Evolutionary conservation across 306 rosid genomes (phyloP), one percentile per base, ranked within the genome.

Genomic region (Malus orientalis): DNA sequence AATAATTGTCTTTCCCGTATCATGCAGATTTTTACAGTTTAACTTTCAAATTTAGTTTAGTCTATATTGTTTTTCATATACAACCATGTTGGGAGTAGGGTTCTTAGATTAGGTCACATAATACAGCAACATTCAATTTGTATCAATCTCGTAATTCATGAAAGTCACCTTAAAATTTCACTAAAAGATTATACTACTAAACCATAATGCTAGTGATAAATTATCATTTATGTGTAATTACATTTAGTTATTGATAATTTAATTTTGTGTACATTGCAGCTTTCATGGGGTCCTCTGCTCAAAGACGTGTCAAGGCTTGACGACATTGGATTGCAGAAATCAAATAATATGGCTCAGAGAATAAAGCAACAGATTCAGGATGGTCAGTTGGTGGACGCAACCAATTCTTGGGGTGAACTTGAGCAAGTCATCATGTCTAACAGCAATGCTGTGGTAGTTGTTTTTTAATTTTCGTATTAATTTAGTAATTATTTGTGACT

Each of bases 251-350:
- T 18, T 29, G 22, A 38, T 11, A 15, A 53, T 30, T 7, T 18
- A 12, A 16, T 54, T 38, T 51, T 40, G 4, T 42, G 23, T 27
- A 71, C 53, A 58, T 38, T 81, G 70, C 84, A 95, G 99, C 67
- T 82, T 57, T 89, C 99, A 49, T 95, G 99, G 99, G 99, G 96
- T 81, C 96, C 97, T 74, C 96, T 95, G 74, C 97, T 95, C 45
- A 89, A 90, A 82, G 97, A 92, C 55, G 74, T 95, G 19, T 95
- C 99, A 11, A 65, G 99, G 42, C 81, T 95, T 29, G 97, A 88
- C 40, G 85, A 86, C 70, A 83, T 75, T 59, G 93, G 96, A 32
- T 68, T 90, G 63, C 79, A 84, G 79, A 49, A 62, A 70, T 85
- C 97, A 74, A 83, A 89, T 88, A 95, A 97, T 63, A 0, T 90